Percentiles rank a stretch among this genome's conserved stretches.
Conservation (phyloP, 2,329 filamentous ascomycete species). For the Fusarium sp. region DNA sequence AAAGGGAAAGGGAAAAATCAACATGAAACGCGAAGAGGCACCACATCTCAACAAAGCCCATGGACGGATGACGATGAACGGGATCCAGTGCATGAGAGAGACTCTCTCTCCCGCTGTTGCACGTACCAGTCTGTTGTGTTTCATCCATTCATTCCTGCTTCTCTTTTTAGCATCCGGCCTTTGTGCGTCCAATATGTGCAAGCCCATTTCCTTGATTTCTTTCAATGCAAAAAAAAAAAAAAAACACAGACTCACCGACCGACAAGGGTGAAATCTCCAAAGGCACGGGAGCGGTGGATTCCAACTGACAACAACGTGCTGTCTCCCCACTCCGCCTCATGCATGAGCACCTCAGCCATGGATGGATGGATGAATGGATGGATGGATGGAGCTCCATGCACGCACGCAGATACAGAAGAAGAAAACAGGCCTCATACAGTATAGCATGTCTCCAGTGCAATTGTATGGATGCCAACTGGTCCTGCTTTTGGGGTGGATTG, state of each 20-base stretch:
- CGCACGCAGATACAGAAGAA: not conserved
- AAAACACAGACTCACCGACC: not conserved
- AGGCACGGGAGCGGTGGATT: constrained; percentile 1
- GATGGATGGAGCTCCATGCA: not conserved
- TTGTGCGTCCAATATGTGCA: not conserved
- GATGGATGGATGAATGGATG: not conserved
- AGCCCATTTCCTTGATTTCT: not conserved
- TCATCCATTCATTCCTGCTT: not conserved
- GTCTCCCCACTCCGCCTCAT: constrained; percentile 9
- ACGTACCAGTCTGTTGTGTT: constrained; percentile 14
- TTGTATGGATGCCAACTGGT: not conserved
- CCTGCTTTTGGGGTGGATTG: not conserved
- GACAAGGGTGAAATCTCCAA: not conserved
- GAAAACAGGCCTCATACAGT: not conserved
- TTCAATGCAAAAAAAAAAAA: not conserved
- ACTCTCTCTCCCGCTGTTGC: not conserved
- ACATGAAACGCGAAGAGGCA: constrained; percentile 28
- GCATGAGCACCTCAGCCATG: constrained; percentile 2
- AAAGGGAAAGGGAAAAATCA: constrained; percentile 10
- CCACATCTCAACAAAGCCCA: constrained; percentile 21
- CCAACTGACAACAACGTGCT: constrained; percentile 9
- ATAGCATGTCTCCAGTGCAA: not conserved
- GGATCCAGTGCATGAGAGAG: not conserved
- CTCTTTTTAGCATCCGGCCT: constrained; percentile 10
- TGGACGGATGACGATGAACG: not conserved